Evolutionary conservation across 2,329 filamentous ascomycete species (phyloP), one percentile per base, ranked within the genome.

Genomic region (Claviceps capensis): DNA sequence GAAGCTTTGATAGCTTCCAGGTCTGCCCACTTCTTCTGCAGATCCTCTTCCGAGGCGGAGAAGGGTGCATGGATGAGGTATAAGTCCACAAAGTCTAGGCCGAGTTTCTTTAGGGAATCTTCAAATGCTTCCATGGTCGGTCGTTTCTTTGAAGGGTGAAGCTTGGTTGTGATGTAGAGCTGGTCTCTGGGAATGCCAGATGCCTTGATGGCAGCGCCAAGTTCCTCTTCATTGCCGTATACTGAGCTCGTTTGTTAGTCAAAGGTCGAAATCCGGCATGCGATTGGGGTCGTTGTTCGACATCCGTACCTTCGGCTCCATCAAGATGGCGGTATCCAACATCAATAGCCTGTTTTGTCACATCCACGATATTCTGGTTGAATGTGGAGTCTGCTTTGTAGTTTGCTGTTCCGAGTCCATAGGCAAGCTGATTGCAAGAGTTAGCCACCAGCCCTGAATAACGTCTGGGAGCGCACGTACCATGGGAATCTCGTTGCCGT

Each of bases 261-360:
- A 48, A 13, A 17, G 16, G 9, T 41, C 11, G 37, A 9, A 7
- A 5, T 13, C 5, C 4, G 22, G 34, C 17, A 48, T 30, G 26
- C 26, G 26, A 8, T 26, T 8, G 47, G 8, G 9, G 16, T 9
- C 2, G 4, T 23, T 16, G 19, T 22, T 9, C n/a, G 5, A 14
- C 1, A n/a, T 26, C 57, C 67, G 53, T 63, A 82, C 82, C 69
- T 70, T 90, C 82, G 19, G 86, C 86, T 44, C 85, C 80, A 64
- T 91, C 86, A 3, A 90, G 72, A 61, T 90, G 85, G 53, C 75
- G 74, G 65, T 82, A 89, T 23, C 83, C 85, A n/a, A 79, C 66
- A 51, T 78, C 75, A 59, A 88, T 83, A 36, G 86, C 85, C 56
- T 69, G 74, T 52, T 83, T 77, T 43, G 75, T 74, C 50, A 69